phyloP scores from a whole-genome alignment of 164 flowering plant species.

The Aristolochia fimbriata region DNA sequence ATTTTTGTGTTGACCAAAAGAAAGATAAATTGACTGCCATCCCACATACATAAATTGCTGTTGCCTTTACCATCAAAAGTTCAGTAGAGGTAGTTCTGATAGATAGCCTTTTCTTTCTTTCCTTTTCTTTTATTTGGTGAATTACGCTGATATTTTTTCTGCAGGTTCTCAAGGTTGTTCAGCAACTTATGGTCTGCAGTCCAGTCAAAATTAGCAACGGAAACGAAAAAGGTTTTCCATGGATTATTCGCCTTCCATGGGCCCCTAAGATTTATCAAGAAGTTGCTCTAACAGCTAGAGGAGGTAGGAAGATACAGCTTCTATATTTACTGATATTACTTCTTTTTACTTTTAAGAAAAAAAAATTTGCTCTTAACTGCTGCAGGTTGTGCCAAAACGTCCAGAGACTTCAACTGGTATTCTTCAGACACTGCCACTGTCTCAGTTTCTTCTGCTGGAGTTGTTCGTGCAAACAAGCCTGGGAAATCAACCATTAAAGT shows the following conservation, averaged over 20 bases:
- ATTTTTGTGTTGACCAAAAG: too few relatives aligned
- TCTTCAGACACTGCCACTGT: constrained; percentile 60
- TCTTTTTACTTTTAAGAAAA: background rate
- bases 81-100: background rate
- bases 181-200: constrained; percentile 79
- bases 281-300: constrained; percentile 59
- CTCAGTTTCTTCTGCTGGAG: constrained; percentile 63
- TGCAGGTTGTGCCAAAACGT: constrained; percentile 67
- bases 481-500: constrained; percentile 78
- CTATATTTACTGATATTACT: background rate
- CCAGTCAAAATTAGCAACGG: constrained; percentile 41
- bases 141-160: constrained; percentile 6
- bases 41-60: too few relatives aligned
- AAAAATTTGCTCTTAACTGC: constrained; percentile 1
- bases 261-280: constrained; percentile 67
- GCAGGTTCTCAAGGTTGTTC: constrained; percentile 59
- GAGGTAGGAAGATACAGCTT: constrained; percentile 40
- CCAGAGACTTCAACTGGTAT: constrained; percentile 75
- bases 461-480: constrained; percentile 69
- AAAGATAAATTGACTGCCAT: too few relatives aligned
- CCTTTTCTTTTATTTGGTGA: background rate
- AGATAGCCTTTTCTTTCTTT: background rate
- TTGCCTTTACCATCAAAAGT: too few relatives aligned
- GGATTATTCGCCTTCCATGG: constrained; percentile 77
- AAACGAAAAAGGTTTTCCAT: constrained; percentile 12